phyloP scores from a whole-genome alignment of 768 basidiomycete species.

The Leucosporidium scottii region DNA sequence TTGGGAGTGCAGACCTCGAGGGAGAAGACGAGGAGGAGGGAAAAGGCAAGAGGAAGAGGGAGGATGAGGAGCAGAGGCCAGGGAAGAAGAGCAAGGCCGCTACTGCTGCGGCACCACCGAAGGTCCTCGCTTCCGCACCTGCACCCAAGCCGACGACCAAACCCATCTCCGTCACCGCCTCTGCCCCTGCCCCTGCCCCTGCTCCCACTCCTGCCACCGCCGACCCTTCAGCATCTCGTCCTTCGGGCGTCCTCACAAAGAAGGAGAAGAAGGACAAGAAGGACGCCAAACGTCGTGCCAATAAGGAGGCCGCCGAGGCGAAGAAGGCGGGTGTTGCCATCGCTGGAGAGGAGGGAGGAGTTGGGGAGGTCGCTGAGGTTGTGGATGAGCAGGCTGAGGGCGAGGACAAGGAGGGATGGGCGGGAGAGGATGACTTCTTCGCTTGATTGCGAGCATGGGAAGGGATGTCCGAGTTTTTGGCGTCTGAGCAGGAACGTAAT shows the following conservation, averaged over 20 bases:
- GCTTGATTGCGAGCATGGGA: conserved; percentile 1
- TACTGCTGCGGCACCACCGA: too few species aligned
- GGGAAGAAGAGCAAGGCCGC: conserved; percentile 5
- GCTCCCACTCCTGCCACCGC: conserved; percentile 5
- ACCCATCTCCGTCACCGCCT: neutral
- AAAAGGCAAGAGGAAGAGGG: neutral
- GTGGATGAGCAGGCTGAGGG: too few species aligned
- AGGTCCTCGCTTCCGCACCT: neutral
- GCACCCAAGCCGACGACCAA: neutral
- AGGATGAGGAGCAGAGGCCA: conserved; percentile 8
- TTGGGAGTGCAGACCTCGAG: conserved; percentile 39
- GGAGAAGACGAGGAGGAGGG: conserved; percentile 14
- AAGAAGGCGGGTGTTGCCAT: neutral
- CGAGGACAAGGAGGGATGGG: neutral
- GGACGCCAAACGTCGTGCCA: neutral
- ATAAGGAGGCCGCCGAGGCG: conserved; percentile 1
- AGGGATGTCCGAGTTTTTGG: too few species aligned
- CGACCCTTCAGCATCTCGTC: neutral
- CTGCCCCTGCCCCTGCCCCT: neutral
- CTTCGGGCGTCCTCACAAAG: neutral
- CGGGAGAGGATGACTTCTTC: conserved; percentile 27
- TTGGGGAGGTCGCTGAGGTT: neutral
- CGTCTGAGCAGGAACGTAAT: too few species aligned
- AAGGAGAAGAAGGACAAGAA: conserved; percentile 1
- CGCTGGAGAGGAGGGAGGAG: neutral